These are phyloP conservation scores for Sclerotinia minor DNA, from an alignment of 2,329 filamentous ascomycete species.

Conservation along the genomic window DNA sequence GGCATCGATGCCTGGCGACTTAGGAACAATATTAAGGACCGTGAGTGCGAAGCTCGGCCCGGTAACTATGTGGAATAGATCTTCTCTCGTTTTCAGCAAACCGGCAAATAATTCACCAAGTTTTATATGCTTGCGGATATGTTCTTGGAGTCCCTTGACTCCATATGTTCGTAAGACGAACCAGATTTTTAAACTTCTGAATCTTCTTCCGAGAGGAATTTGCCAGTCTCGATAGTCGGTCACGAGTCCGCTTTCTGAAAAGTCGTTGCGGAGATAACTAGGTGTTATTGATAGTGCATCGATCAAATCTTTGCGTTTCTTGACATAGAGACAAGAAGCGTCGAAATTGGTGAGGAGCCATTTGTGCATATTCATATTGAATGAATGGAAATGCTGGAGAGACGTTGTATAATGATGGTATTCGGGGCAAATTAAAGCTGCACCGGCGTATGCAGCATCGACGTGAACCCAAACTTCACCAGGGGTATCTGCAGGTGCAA, in stretches of 20 bases:
- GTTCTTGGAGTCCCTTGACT: constrained; percentile 69
- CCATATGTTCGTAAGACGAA: constrained; percentile 87
- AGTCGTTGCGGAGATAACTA: constrained; percentile 78
- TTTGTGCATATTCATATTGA: constrained; percentile 97
- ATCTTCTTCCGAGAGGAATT: constrained; percentile 85
- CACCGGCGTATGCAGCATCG: constrained; percentile 89
- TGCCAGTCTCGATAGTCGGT: constrained; percentile 98
- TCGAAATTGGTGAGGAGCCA: constrained; percentile 97
- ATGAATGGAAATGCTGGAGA: constrained; percentile 74
- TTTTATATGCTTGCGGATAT: constrained; percentile 68
- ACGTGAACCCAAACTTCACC: constrained; percentile 84
- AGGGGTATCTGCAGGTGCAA: constrained; percentile 44
- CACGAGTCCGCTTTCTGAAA: constrained; percentile 78
- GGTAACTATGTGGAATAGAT: constrained; percentile 76
- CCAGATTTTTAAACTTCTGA: constrained; percentile 91
- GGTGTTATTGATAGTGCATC: constrained; percentile 76
- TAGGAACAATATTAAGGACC: constrained; percentile 65
- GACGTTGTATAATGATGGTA: constrained; percentile 67
- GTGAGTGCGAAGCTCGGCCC: constrained; percentile 76
- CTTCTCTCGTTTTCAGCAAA: constrained; percentile 57
- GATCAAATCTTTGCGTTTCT: constrained; percentile 72
- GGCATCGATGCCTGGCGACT: constrained; percentile 46
- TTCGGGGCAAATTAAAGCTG: constrained; percentile 79
- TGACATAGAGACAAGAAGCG: constrained; percentile 76
- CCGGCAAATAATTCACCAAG: constrained; percentile 70